Evolutionary conservation across 108 stramenopile genomes (phyloP).

Genomic region (Skeletonema tropicum): DNA sequence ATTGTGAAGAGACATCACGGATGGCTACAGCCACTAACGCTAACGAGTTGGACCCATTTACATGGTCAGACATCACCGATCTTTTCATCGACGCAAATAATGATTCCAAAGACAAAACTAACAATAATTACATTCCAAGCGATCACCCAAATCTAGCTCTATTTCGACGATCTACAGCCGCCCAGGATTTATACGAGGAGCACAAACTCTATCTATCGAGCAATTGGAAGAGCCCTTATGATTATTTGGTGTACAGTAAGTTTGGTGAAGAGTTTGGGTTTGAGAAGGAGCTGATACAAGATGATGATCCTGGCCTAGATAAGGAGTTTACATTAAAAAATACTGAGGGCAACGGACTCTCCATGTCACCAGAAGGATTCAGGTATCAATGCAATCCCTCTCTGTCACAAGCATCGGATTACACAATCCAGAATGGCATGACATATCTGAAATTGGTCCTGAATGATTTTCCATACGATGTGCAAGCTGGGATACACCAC

Average conservation of each 20-base stretch:
- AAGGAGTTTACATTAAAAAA: background rate
- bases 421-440: constrained; percentile 19
- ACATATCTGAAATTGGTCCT: constrained; percentile 48
- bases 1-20: background rate
- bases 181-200: constrained; percentile 19
- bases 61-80: constrained; percentile 31
- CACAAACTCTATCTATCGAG: constrained; percentile 28
- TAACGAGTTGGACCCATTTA: constrained; percentile 25
- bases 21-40: background rate
- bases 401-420: constrained; percentile 28
- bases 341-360: background rate
- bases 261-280: constrained; percentile 48
- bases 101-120: background rate
- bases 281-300: constrained; percentile 9
- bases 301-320: background rate
- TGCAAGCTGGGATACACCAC: constrained; percentile 62
- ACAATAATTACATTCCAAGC: constrained; percentile 27
- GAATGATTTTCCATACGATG: constrained; percentile 82
- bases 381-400: constrained; percentile 36
- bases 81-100: constrained; percentile 26
- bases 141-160: constrained; percentile 46
- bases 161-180: constrained; percentile 28
- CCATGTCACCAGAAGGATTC: constrained; percentile 6
- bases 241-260: constrained; percentile 41
- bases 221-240: constrained; percentile 44